Evolutionary conservation across 768 basidiomycete genomes (phyloP).

Genomic region (Trametes cinnabarina): DNA sequence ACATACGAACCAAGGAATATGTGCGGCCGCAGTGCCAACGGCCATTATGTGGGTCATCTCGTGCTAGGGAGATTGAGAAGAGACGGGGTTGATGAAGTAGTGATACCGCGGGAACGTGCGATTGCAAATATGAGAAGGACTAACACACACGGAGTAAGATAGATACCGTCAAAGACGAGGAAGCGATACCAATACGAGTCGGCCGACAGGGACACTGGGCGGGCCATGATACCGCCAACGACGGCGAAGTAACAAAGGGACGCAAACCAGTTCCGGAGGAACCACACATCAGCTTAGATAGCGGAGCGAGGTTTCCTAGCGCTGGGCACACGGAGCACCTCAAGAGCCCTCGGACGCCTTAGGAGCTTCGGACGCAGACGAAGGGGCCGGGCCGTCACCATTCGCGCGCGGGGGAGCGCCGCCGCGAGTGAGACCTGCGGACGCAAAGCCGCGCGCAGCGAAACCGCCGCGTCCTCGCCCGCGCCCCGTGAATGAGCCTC

Average conservation of each 20-base stretch:
- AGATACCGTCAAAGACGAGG: background rate
- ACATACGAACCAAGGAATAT: too few relatives aligned
- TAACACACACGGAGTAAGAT: slow-evolving; percentile 13
- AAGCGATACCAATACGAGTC: background rate
- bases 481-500: slow-evolving; percentile 25
- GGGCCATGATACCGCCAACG: too few relatives aligned
- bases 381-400: slow-evolving; percentile 22
- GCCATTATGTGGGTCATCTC: too few relatives aligned
- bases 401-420: slow-evolving; percentile 25
- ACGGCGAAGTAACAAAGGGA: background rate
- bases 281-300: too few relatives aligned
- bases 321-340: background rate
- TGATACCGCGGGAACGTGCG: background rate
- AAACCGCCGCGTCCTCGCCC: slow-evolving; percentile 60
- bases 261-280: too few relatives aligned
- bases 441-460: slow-evolving; percentile 63
- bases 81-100: background rate
- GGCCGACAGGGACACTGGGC: background rate
- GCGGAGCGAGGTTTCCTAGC: too few relatives aligned
- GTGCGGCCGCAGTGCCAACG: too few relatives aligned
- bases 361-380: slow-evolving; percentile 14
- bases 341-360: slow-evolving; percentile 16
- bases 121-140: background rate
- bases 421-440: slow-evolving; percentile 59
- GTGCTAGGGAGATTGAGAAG: too few relatives aligned